These are phyloP conservation scores for Trichoderma gracile DNA, from an alignment of 2,329 filamentous ascomycete genomes.

Conservation along the genomic window DNA sequence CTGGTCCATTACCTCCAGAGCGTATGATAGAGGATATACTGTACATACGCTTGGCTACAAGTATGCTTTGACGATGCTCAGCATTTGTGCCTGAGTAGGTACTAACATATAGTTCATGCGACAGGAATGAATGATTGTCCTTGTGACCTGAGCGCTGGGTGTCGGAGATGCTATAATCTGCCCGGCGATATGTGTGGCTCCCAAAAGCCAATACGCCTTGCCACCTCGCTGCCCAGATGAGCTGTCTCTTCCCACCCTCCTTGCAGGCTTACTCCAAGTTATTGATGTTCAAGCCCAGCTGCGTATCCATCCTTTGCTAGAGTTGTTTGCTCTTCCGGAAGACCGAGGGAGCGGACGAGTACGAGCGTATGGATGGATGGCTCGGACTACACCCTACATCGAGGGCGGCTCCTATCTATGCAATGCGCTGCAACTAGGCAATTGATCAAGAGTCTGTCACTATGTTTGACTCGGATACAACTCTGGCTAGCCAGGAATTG, in stretches of 20 bases:
- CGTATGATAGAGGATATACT: neutral
- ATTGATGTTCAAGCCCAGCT: neutral
- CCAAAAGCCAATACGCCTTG: neutral
- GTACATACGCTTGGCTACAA: too few relatives aligned
- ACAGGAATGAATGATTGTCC: too few relatives aligned
- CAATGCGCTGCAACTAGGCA: constrained; percentile 4
- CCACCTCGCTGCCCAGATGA: neutral
- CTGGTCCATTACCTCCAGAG: neutral
- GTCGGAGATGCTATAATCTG: too few relatives aligned
- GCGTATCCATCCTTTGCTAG: constrained; percentile 4
- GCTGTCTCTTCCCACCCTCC: neutral
- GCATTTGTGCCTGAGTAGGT: too few relatives aligned
- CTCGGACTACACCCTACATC: neutral
- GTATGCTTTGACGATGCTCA: too few relatives aligned
- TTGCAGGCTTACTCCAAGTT: neutral
- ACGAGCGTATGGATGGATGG: neutral
- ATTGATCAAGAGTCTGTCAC: neutral
- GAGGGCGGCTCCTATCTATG: constrained; percentile 1
- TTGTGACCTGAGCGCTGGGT: too few relatives aligned
- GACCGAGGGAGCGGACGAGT: neutral
- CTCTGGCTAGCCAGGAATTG: neutral
- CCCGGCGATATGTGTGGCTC: neutral
- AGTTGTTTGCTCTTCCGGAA: neutral
- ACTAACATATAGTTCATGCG: too few relatives aligned
- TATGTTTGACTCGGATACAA: neutral